Conservation (phyloP, 306 rosid species). For the Pueraria montana region DNA sequence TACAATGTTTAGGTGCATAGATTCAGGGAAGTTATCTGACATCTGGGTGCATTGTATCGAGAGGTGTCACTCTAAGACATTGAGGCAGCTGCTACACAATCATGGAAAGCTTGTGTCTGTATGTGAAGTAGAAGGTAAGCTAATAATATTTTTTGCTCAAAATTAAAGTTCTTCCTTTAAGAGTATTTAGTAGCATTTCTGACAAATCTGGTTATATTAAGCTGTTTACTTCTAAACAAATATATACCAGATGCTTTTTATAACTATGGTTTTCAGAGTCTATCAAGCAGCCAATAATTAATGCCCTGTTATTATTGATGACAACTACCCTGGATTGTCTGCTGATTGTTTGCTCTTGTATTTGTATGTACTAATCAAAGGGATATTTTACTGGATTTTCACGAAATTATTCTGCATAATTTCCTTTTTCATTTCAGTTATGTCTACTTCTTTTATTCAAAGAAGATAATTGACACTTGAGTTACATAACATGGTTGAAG, state of each 20-base stretch:
- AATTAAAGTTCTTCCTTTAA: constrained; percentile 22
- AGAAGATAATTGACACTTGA: constrained; percentile 28
- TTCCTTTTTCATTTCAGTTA: constrained; percentile 23
- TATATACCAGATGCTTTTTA: constrained; percentile 14
- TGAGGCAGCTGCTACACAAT: constrained; percentile 81
- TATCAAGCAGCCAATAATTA: constrained; percentile 20
- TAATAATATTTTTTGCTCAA: constrained; percentile 41
- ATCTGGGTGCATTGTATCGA: constrained; percentile 86
- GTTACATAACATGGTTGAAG: constrained; percentile 15
- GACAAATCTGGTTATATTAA: constrained; percentile 12
- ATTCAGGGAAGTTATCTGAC: constrained; percentile 72
- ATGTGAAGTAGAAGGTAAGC: constrained; percentile 89
- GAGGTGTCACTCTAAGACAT: constrained; percentile 92
- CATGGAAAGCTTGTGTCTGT: constrained; percentile 95
- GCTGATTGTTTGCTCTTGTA: constrained; percentile 32
- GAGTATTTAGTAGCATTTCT: constrained; percentile 13
- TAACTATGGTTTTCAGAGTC: constrained; percentile 23
- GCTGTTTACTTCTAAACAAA: constrained; percentile 13
- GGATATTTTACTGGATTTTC: constrained; percentile 3
- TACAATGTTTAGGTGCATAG: constrained; percentile 66
- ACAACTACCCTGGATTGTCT: constrained; percentile 13
- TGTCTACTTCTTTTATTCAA: constrained; percentile 33
- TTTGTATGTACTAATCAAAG: constrained; percentile 11
- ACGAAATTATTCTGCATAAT: constrained; percentile 13
- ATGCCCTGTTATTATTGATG: constrained; percentile 32